These are phyloP conservation scores for Neonectria faginata DNA, from an alignment of 2,329 filamentous ascomycete species.

Conservation along the genomic window DNA sequence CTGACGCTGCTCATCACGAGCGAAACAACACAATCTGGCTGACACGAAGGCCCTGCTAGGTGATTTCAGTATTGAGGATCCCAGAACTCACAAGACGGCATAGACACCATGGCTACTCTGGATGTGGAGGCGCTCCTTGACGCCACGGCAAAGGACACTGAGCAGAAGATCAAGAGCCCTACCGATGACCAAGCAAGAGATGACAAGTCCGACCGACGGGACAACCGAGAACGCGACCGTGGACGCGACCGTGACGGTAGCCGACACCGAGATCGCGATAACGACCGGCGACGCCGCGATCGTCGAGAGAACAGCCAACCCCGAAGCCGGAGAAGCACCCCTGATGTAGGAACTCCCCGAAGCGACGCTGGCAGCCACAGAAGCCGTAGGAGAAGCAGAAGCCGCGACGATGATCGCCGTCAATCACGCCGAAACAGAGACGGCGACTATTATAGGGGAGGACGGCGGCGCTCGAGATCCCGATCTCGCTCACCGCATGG, in stretches of 20 bases:
- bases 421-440: slow-evolving; percentile 79
- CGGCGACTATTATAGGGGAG: slow-evolving; percentile 75
- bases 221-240: slow-evolving; percentile 64
- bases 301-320: slow-evolving; percentile 68
- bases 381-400: slow-evolving; percentile 84
- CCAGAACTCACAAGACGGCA: slow-evolving; percentile 30
- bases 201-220: slow-evolving; percentile 59
- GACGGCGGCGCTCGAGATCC: slow-evolving; percentile 70
- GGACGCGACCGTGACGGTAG: slow-evolving; percentile 68
- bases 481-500: slow-evolving; percentile 78
- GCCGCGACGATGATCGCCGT: slow-evolving; percentile 80
- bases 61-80: slow-evolving; percentile 18
- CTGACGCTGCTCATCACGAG: slow-evolving; percentile 21
- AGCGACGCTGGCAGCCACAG: slow-evolving; percentile 85
- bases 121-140: slow-evolving; percentile 94
- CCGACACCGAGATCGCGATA: slow-evolving; percentile 65
- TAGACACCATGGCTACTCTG: slow-evolving; percentile 60
- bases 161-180: slow-evolving; percentile 59
- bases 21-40: slow-evolving; percentile 24
- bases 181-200: slow-evolving; percentile 65
- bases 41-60: slow-evolving; percentile 25
- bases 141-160: slow-evolving; percentile 76
- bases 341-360: slow-evolving; percentile 73
- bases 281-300: slow-evolving; percentile 62
- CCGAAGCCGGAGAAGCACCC: slow-evolving; percentile 60